A percentile compares a stretch with the other conserved stretches of the same genome.
Evolutionary conservation across 2,329 filamentous ascomycete genomes (phyloP).

Genomic region (Annulohypoxylon truncatum): DNA sequence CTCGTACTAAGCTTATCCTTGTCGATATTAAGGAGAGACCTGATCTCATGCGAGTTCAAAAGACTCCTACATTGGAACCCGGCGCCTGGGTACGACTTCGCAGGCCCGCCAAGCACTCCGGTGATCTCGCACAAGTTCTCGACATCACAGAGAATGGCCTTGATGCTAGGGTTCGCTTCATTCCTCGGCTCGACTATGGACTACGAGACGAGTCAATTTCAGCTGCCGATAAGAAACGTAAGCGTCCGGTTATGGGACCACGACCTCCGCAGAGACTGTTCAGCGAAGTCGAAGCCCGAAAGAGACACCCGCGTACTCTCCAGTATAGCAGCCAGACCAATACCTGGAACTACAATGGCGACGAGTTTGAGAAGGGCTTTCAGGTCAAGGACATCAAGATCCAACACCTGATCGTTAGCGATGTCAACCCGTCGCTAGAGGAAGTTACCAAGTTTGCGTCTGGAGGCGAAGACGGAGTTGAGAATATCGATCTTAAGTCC

Average conservation of each 20-base stretch:
- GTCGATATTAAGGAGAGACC: conserved; percentile 98
- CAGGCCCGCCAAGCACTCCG: conserved; percentile 81
- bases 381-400: conserved; percentile 94
- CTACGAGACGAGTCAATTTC: conserved; percentile 77
- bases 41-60: conserved; percentile 89
- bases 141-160: conserved; percentile 94
- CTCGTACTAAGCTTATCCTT: conserved; percentile 84
- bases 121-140: conserved; percentile 90
- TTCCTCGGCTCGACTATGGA: conserved; percentile 93
- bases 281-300: conserved; percentile 91
- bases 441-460: conserved; percentile 96
- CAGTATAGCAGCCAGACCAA: conserved; percentile 79
- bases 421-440: conserved; percentile 92
- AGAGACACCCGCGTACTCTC: conserved; percentile 76
- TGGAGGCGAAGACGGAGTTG: conserved; percentile 88
- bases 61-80: conserved; percentile 84
- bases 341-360: conserved; percentile 85
- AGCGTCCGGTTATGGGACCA: conserved; percentile 74
- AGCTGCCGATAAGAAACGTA: conserved; percentile 77
- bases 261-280: conserved; percentile 90
- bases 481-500: conserved; percentile 91
- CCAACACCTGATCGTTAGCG: conserved; percentile 83
- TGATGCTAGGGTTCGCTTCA: conserved; percentile 85
- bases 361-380: conserved; percentile 93
- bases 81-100: conserved; percentile 93